A percentile compares a stretch with the other conserved stretches of the same genome.
phyloP scores from a whole-genome alignment of 495 filamentous ascomycete genomes.

The Xylaria acuta region DNA sequence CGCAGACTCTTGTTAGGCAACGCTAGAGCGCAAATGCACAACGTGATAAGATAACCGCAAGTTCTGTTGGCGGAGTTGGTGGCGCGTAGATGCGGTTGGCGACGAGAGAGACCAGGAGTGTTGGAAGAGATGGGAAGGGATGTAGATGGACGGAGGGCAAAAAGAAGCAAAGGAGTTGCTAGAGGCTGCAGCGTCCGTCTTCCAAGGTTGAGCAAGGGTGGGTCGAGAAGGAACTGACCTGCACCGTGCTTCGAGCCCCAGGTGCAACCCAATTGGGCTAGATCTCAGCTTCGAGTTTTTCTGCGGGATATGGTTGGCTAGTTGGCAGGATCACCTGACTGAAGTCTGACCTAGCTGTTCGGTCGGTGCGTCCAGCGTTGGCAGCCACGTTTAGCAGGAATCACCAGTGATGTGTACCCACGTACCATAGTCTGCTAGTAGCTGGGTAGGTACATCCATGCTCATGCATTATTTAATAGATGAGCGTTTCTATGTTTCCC shows the following conservation, averaged over 20 bases:
- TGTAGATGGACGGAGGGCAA: conserved; percentile 24
- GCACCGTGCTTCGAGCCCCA: conserved; percentile 22
- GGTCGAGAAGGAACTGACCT: conserved; percentile 24
- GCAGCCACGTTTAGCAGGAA: background rate
- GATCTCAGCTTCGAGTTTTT: conserved; percentile 17
- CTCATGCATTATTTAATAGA: background rate
- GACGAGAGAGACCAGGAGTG: conserved; percentile 29
- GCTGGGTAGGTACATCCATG: background rate
- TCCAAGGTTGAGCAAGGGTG: conserved; percentile 12
- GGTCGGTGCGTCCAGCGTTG: background rate
- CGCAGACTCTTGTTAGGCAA: conserved; percentile 1
- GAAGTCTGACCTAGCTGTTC: background rate
- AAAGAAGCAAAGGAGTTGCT: conserved; percentile 31
- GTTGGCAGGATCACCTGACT: conserved; percentile 16
- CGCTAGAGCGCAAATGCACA: conserved; percentile 8
- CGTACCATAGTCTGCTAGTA: background rate
- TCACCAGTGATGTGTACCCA: conserved; percentile 17
- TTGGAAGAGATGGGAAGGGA: conserved; percentile 20
- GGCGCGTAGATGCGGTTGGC: background rate
- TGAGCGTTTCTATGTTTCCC: background rate
- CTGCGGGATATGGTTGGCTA: conserved; percentile 17
- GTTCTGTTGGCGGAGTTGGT: background rate
- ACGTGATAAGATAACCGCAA: background rate
- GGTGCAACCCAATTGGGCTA: conserved; percentile 15
- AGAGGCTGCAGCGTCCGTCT: conserved; percentile 20